phyloP scores from a whole-genome alignment of 2,329 filamentous ascomycete genomes.

The Trichoderma sp. region DNA sequence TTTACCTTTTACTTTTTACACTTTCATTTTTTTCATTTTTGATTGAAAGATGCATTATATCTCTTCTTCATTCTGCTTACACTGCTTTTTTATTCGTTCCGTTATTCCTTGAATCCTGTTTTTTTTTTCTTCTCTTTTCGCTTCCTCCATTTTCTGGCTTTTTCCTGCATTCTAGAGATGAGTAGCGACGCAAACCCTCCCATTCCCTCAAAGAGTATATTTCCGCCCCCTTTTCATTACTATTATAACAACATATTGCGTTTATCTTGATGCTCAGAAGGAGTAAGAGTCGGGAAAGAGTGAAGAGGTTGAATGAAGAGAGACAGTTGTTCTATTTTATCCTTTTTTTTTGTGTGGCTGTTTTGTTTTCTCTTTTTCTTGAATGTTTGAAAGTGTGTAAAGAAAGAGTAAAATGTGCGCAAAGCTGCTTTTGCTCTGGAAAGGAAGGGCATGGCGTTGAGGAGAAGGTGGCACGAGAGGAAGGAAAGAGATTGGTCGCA shows the following conservation, averaged over 20 bases:
- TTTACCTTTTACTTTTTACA: conserved; percentile 24
- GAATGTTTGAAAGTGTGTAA: conserved; percentile 11
- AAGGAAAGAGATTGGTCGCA: conserved; percentile 24
- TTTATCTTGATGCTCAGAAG: conserved; percentile 1
- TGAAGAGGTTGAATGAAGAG: background rate
- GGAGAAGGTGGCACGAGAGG: conserved; percentile 18
- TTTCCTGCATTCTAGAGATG: conserved; percentile 39
- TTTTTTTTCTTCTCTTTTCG: conserved; percentile 27
- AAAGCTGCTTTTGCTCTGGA: conserved; percentile 11
- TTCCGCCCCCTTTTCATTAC: conserved; percentile 4
- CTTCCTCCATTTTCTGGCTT: conserved; percentile 29
- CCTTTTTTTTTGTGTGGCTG: conserved; percentile 16
- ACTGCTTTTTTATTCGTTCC: conserved; percentile 32
- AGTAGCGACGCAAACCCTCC: conserved; percentile 34
- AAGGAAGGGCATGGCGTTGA: conserved; percentile 14
- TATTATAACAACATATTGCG: conserved; percentile 16
- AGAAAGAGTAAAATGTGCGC: background rate
- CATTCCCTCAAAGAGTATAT: conserved; percentile 36
- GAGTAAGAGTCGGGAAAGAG: conserved; percentile 10
- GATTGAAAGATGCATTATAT: conserved; percentile 33
- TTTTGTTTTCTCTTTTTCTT: conserved; percentile 9
- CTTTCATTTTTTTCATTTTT: conserved; percentile 32
- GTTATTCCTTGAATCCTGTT: conserved; percentile 29
- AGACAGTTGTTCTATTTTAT: conserved; percentile 14
- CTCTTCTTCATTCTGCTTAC: conserved; percentile 25